Percentiles rank a stretch among this genome's conserved stretches.
These are phyloP conservation scores for Globisporangium abappressorium DNA, from an alignment of 352 stramenopile species.

Conservation along the genomic window DNA sequence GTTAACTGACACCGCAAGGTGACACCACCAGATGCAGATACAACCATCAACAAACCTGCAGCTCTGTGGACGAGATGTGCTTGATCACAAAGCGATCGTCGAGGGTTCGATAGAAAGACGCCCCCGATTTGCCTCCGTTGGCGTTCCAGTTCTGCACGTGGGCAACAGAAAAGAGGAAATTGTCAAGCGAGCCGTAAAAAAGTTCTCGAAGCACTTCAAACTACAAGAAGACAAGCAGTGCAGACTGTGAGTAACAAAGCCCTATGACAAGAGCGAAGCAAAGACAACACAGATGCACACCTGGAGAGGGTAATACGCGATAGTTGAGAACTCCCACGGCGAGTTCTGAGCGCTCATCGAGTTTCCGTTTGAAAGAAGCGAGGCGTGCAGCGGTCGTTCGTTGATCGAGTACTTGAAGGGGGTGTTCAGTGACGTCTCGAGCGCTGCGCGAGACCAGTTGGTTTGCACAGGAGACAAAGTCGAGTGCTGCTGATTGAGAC, in stretches of 20 bases:
- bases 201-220: slow-evolving; percentile 93
- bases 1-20: not conserved
- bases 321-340: slow-evolving; percentile 70
- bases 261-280: not conserved
- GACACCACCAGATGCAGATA: not conserved
- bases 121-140: slow-evolving; percentile 96
- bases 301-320: slow-evolving; percentile 80
- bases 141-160: slow-evolving; percentile 89
- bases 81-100: slow-evolving; percentile 98
- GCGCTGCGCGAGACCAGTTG: slow-evolving; percentile 65
- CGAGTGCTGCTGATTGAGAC: slow-evolving; percentile 10
- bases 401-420: slow-evolving; percentile 64
- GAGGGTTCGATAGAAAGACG: slow-evolving; percentile 93
- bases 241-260: not conserved
- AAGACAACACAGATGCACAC: slow-evolving; percentile 21
- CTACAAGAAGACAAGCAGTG: slow-evolving; percentile 29
- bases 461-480: slow-evolving; percentile 33
- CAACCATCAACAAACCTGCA: slow-evolving; percentile 83
- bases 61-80: slow-evolving; percentile 96
- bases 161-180: slow-evolving; percentile 82
- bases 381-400: slow-evolving; percentile 63
- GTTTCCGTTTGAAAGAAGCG: slow-evolving; percentile 41
- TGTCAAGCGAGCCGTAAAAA: slow-evolving; percentile 61
- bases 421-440: slow-evolving; percentile 45
- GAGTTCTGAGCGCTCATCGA: slow-evolving; percentile 28